Evolutionary conservation across 352 stramenopile species (phyloP), one percentile per base, ranked within the genome.

Genomic region (Phytopythium helicoides): DNA sequence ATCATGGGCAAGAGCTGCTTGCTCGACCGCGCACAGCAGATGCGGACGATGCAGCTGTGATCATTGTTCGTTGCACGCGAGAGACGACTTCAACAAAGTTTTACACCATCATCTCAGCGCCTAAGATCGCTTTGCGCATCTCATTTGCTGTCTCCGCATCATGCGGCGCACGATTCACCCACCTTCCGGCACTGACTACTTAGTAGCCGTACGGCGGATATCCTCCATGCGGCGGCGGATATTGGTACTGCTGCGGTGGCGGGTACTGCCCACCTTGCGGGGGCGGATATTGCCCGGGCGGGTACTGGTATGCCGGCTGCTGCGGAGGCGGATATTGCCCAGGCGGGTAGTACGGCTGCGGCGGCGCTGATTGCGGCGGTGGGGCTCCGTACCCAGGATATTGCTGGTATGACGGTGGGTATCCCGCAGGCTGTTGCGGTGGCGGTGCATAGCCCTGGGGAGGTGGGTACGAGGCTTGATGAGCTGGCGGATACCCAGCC

Each of bases 231-330:
- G 56, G 48, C 47, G 41, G 44, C 4, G 62, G 62, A 26, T 63
- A 66, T 19, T 44, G 41, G 18, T 33, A 33, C 28, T 33, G 28
- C 28, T 33, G 28, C 28, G 28, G 28, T 5, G 51, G 52, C 25
- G 53, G 58, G 18, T 66, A 66, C 9, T 33, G 28, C 9, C 28
- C 28, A 48, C 35, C 46, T 3, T 56, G 41, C 1, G 53, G 36
- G 3, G 67, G 52, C 47, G 62, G 62, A 33, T 78, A 72, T 16
- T 64, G 60, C 16, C 45, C 48, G 21, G 58, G 47, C 36, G 62
- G 47, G 12, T 77, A 77, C 31, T 71, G 61, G 25, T 81, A 73
- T 1, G 46, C 59, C 59, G 48, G 60, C 39, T 73, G 66, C 35
- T 61, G 56, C 12, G 54, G 58, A n/a, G 59, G 19, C 34, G 58